phyloP scores from a whole-genome alignment of 805 yeast species.

The Pichia manshurica region DNA sequence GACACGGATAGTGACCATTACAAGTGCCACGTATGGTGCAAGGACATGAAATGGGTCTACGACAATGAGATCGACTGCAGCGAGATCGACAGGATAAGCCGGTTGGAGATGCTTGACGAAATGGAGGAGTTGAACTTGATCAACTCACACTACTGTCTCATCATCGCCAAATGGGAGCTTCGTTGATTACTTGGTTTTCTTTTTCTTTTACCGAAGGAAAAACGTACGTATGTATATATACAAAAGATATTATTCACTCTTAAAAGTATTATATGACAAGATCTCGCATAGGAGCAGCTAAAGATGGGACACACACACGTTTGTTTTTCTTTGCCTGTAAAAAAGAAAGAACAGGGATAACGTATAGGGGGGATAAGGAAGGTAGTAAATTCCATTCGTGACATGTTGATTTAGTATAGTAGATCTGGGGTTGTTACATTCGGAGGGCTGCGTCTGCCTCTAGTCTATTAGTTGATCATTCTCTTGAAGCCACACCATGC shows the following conservation, averaged over 20 bases:
- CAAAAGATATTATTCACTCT: no score
- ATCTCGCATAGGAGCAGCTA: background rate
- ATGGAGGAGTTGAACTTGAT: slow-evolving; percentile 62
- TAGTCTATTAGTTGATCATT: slow-evolving; percentile 14
- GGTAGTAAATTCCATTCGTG: background rate
- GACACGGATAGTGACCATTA: slow-evolving; percentile 9
- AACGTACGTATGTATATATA: no score
- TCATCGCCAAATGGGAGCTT: slow-evolving; percentile 22
- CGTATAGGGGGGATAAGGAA: background rate
- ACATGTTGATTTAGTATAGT: no score
- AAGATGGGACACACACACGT: no score
- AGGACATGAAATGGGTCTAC: slow-evolving; percentile 40
- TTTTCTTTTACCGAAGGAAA: background rate
- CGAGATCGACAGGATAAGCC: slow-evolving; percentile 41
- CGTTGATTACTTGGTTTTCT: slow-evolving; percentile 1
- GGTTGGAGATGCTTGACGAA: slow-evolving; percentile 67
- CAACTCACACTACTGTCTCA: slow-evolving; percentile 54
- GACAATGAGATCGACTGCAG: slow-evolving; percentile 38
- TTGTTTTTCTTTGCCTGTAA: no score
- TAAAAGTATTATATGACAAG: background rate
- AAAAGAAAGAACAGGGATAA: no score
- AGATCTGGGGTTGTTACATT: no score
- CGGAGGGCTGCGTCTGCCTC: background rate
- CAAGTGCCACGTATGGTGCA: slow-evolving; percentile 26
- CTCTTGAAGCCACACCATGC: slow-evolving; percentile 84